Evolutionary conservation across 345 rosid species (phyloP).

Genomic region (Eucalyptus marginata): DNA sequence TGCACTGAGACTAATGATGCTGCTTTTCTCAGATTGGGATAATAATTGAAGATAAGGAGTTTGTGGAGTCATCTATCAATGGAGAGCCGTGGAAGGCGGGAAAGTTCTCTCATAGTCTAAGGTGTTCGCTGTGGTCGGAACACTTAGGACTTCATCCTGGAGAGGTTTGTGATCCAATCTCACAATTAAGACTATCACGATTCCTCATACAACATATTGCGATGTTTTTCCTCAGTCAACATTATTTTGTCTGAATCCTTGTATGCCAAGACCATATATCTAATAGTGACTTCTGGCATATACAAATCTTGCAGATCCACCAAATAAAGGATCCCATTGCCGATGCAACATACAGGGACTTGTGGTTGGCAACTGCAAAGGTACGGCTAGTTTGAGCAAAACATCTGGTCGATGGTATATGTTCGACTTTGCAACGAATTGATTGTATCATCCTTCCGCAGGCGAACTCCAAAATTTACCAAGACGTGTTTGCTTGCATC

Average conservation of each 20-base stretch:
- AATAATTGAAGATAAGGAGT: constrained; percentile 79
- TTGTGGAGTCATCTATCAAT: constrained; percentile 57
- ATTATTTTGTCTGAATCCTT: neutral
- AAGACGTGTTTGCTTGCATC: constrained; percentile 73
- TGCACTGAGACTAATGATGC: neutral
- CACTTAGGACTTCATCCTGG: constrained; percentile 65
- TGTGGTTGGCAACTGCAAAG: constrained; percentile 74
- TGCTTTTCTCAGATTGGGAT: constrained; percentile 58
- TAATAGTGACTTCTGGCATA: neutral
- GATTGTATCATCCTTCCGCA: neutral
- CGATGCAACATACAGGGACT: constrained; percentile 49
- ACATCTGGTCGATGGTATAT: neutral
- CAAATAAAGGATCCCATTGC: constrained; percentile 56
- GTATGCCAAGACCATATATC: neutral
- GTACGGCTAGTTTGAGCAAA: constrained; percentile 1
- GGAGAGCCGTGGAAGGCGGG: constrained; percentile 86
- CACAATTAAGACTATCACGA: neutral
- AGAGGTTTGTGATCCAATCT: constrained; percentile 31
- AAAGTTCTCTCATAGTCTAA: constrained; percentile 55
- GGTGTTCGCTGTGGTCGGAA: constrained; percentile 80
- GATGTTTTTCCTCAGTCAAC: neutral
- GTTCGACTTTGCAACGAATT: neutral
- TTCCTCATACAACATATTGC: neutral
- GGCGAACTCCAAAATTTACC: constrained; percentile 53
- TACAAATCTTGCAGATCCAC: constrained; percentile 22